Conservation (phyloP, 495 filamentous ascomycete species). For the Talaromyces ruber region DNA sequence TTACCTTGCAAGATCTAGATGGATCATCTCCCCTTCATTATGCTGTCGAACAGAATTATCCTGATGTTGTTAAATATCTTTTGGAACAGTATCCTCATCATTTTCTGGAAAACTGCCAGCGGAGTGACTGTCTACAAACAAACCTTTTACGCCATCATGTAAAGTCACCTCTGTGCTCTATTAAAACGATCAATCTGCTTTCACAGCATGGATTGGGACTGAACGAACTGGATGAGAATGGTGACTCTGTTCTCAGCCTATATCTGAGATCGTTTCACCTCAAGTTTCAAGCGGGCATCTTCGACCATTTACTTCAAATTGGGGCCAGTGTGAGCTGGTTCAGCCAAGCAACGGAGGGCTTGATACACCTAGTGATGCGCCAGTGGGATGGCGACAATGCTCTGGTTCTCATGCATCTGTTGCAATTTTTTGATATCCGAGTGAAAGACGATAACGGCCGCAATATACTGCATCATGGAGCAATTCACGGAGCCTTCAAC, state of each 20-base stretch:
- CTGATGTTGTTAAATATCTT: neutral
- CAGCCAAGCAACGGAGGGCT: neutral
- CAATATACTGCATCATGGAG: constrained; percentile 9
- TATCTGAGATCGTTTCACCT: neutral
- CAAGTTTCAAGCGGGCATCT: neutral
- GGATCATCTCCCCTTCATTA: constrained; percentile 8
- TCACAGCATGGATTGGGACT: neutral
- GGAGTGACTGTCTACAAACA: neutral
- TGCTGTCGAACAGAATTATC: neutral
- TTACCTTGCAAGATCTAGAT: constrained; percentile 4
- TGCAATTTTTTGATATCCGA: constrained; percentile 6
- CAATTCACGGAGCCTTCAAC: constrained; percentile 8
- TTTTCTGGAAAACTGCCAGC: neutral
- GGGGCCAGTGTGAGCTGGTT: neutral
- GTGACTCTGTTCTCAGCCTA: constrained; percentile 5
- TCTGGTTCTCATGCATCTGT: constrained; percentile 4
- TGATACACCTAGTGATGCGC: constrained; percentile 7
- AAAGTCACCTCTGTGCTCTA: neutral
- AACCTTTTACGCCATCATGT: neutral
- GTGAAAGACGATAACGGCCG: constrained; percentile 6
- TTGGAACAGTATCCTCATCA: neutral
- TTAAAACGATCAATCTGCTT: neutral
- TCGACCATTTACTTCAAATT: neutral
- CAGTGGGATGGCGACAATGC: constrained; percentile 4
- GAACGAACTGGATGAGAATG: neutral